These are phyloP conservation scores for Chlorella sp. DNA, from an alignment of 139 green algal genomes.

Conservation along the genomic window DNA sequence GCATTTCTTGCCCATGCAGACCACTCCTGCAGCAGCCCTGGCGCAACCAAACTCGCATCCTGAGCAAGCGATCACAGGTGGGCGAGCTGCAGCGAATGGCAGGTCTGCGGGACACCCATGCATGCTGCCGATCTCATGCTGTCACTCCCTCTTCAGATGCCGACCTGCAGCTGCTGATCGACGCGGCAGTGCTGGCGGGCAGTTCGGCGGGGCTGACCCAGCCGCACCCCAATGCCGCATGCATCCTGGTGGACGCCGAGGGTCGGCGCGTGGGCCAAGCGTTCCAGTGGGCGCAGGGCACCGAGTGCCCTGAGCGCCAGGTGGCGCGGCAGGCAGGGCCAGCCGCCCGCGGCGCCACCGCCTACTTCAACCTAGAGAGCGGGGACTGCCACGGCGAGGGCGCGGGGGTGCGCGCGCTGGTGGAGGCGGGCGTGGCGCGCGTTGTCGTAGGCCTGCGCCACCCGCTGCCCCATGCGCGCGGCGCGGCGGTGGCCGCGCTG, in stretches of 20 bases:
- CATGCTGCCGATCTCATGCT: not conserved
- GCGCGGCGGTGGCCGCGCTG: conserved; percentile 64
- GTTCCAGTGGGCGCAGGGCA: conserved; percentile 78
- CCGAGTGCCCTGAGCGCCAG: conserved; percentile 64
- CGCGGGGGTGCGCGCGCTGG: conserved; percentile 66
- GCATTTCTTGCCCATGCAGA: too few species aligned
- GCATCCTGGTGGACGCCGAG: conserved; percentile 59
- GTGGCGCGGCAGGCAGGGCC: conserved; percentile 45
- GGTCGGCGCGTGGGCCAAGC: conserved; percentile 49
- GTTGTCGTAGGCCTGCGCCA: conserved; percentile 94
- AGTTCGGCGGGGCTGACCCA: conserved; percentile 56
- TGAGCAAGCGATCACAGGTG: too few species aligned
- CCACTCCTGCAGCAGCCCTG: too few species aligned
- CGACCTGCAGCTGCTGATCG: not conserved
- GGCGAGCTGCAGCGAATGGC: too few species aligned
- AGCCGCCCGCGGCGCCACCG: conserved; percentile 57
- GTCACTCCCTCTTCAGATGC: conserved; percentile 8
- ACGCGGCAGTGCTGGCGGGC: conserved; percentile 7
- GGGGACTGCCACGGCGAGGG: conserved; percentile 88
- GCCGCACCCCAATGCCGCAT: conserved; percentile 84
- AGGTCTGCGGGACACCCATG: too few species aligned
- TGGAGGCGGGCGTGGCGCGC: conserved; percentile 70
- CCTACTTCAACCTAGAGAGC: conserved; percentile 95
- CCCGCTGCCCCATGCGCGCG: conserved; percentile 78
- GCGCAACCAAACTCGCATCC: too few species aligned